Percentiles rank a stretch among this genome's conserved stretches.
Evolutionary conservation across 179 eudicot species (phyloP).

Genomic region (Monotropa hypopitys): DNA sequence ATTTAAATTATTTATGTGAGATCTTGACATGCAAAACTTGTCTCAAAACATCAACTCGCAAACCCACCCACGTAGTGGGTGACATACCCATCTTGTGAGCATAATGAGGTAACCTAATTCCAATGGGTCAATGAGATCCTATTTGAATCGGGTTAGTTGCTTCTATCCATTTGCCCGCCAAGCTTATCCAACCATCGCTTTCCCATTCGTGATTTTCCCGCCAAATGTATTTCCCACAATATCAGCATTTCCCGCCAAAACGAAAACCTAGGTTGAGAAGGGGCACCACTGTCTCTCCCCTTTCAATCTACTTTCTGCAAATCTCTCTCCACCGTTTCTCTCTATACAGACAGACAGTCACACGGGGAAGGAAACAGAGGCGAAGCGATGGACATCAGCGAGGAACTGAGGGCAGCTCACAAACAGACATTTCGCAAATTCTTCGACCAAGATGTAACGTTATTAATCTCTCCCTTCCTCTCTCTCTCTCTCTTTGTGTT

Average conservation of each 20-base stretch:
- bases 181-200: too few relatives aligned
- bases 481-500: neutral
- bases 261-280: neutral
- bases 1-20: too few relatives aligned
- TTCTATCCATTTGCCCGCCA: too few relatives aligned
- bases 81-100: too few relatives aligned
- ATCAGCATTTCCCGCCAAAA: conserved; percentile 6
- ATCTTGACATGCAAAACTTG: too few relatives aligned
- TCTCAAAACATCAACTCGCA: too few relatives aligned
- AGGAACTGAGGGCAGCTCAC: conserved; percentile 69
- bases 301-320: neutral
- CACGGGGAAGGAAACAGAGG: neutral
- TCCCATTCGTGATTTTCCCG: neutral
- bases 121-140: too few relatives aligned
- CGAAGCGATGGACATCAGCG: conserved; percentile 71
- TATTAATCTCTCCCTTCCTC: neutral
- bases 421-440: conserved; percentile 74
- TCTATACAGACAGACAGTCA: neutral
- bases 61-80: too few relatives aligned
- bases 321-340: neutral
- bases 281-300: neutral
- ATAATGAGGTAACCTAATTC: too few relatives aligned
- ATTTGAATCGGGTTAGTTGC: too few relatives aligned
- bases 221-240: neutral
- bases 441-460: conserved; percentile 60